Conservation (phyloP, 441 rosid species). For the Cnidoscolus chayamansa region DNA sequence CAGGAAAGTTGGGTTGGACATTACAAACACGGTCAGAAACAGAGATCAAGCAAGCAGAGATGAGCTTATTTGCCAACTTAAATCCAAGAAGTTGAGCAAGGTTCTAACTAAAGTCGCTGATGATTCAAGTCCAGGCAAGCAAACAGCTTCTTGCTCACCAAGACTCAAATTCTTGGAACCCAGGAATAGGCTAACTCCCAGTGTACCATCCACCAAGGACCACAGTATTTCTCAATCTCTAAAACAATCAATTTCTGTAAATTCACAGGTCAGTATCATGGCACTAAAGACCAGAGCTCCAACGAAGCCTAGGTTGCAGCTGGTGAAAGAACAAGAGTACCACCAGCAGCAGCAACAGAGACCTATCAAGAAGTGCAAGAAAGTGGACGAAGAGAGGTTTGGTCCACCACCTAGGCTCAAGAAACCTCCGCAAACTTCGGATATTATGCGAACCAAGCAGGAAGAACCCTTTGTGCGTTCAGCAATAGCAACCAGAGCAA, state of each 20-base stretch:
- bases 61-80: slow-evolving; percentile 37
- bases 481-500: slow-evolving; percentile 30
- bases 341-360: slow-evolving; percentile 19
- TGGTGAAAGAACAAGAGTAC: slow-evolving; percentile 16
- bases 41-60: slow-evolving; percentile 29
- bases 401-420: slow-evolving; percentile 28
- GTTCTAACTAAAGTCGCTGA: slow-evolving; percentile 13
- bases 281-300: slow-evolving; percentile 24
- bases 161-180: slow-evolving; percentile 48
- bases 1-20: slow-evolving; percentile 60
- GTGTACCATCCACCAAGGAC: slow-evolving; percentile 25
- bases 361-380: slow-evolving; percentile 38
- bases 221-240: slow-evolving; percentile 20
- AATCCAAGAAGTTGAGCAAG: slow-evolving; percentile 37
- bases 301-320: slow-evolving; percentile 25
- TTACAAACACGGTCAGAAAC: slow-evolving; percentile 58
- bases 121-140: slow-evolving; percentile 39
- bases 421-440: slow-evolving; percentile 39
- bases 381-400: slow-evolving; percentile 35
- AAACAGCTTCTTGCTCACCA: slow-evolving; percentile 44
- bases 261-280: slow-evolving; percentile 13
- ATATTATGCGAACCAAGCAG: slow-evolving; percentile 43
- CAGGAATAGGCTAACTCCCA: slow-evolving; percentile 30
- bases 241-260: slow-evolving; percentile 16
- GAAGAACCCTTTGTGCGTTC: slow-evolving; percentile 46